Evolutionary conservation across 2,329 filamentous ascomycete genomes (phyloP).

Genomic region (Sporothrix mexicana): DNA sequence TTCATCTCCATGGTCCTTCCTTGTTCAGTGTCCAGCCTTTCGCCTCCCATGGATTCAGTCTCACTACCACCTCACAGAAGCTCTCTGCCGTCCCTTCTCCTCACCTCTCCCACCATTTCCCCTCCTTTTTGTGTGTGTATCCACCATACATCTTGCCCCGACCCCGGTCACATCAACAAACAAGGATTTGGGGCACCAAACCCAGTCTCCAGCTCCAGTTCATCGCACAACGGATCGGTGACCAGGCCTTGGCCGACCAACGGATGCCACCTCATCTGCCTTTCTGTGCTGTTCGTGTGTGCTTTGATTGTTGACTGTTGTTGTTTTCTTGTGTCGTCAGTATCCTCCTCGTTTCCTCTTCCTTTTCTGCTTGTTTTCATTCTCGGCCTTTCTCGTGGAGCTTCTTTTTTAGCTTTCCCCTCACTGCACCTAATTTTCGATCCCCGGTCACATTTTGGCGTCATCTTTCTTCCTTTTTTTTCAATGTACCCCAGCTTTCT

Average conservation of each 20-base stretch:
- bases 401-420: conserved; percentile 27
- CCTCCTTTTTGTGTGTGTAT: background rate
- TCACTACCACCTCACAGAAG: conserved; percentile 1
- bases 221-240: conserved; percentile 2
- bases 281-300: background rate
- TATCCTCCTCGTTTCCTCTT: background rate
- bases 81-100: conserved; percentile 10
- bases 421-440: conserved; percentile 4
- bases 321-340: background rate
- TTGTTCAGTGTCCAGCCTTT: conserved; percentile 19
- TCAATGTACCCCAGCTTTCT: background rate
- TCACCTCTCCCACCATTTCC: background rate
- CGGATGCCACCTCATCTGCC: background rate
- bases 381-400: conserved; percentile 29
- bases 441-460: background rate
- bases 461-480: background rate
- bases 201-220: background rate
- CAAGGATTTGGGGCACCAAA: background rate
- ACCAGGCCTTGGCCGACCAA: background rate
- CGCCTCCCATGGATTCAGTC: conserved; percentile 13
- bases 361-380: background rate
- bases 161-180: conserved; percentile 17
- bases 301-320: background rate
- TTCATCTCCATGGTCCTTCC: background rate
- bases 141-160: no score